phyloP scores from a whole-genome alignment of 176 grass and related monocot genomes.

The Carex parvula region DNA sequence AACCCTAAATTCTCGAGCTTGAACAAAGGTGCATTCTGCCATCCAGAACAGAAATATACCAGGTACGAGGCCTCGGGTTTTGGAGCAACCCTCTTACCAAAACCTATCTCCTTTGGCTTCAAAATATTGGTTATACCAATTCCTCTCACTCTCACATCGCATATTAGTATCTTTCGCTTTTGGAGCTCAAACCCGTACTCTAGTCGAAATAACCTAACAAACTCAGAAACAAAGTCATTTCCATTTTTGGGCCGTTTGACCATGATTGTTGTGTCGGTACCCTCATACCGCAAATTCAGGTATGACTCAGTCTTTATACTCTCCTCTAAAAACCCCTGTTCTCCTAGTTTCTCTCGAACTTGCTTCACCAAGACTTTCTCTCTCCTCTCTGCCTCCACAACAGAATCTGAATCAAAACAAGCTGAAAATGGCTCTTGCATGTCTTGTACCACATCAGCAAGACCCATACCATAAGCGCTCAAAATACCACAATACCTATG shows the following conservation, averaged over 20 bases:
- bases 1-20: constrained; percentile 83
- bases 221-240: constrained; percentile 73
- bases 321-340: constrained; percentile 74
- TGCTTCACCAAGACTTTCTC: constrained; percentile 53
- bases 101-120: constrained; percentile 54
- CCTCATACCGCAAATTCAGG: constrained; percentile 94
- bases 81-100: constrained; percentile 33
- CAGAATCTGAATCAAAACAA: constrained; percentile 65
- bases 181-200: constrained; percentile 93
- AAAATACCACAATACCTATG: constrained; percentile 95
- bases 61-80: constrained; percentile 54
- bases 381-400: constrained; percentile 63
- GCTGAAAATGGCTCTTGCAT: constrained; percentile 83
- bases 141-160: constrained; percentile 85
- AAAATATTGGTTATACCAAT: constrained; percentile 80
- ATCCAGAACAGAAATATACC: constrained; percentile 72
- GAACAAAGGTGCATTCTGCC: constrained; percentile 66
- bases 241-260: constrained; percentile 56
- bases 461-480: constrained; percentile 96
- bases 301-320: constrained; percentile 74
- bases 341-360: constrained; percentile 63
- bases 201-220: constrained; percentile 75
- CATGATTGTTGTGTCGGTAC: constrained; percentile 94
- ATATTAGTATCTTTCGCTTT: constrained; percentile 87
- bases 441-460: constrained; percentile 97